Base-by-base conservation (phyloP, 164 flowering plant species). In the Buxus sempervirens region DNA sequence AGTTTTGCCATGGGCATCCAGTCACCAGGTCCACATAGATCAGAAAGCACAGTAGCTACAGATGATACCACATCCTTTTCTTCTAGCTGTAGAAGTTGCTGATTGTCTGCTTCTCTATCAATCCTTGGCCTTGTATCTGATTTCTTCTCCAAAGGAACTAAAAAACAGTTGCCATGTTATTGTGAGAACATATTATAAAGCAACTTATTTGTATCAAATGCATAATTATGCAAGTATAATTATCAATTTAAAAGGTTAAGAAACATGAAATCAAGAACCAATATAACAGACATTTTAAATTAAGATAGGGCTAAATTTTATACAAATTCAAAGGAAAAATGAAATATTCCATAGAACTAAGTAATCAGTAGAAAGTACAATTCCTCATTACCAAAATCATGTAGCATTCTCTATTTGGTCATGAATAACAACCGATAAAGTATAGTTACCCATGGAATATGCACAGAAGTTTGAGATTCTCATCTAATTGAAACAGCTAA, bases 1-100 rank as follows among this genome's bases (percentile, higher is more conserved):
- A 88, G 86, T 72, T 80, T 86, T 75, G 85, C 90, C 93, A 88
- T 82, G 4, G 93, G 82, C 89, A 88, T 88, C 90, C 90, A 88
- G 51, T 88, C 93, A 23, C 90, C 93, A 70, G 93, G 90, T 42
- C 93, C 90, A 75, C 93, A 86, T 27, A 85, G 73, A 84, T 88
- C 93, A 64, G 90, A 88, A 0, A 88, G 86, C 65, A 84, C 85
- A 54, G 85, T 85, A 49, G 89, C 90, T 13, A 88, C 93, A 69
- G 90, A 86, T 64, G 90, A 85, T 22, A 88, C 90, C 28, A 88
- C 89, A 77, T 85, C 87, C 76, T 86, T 88, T 73, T 88, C 93
- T 72, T 88, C 93, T 69, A 85, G 68, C 74, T 79, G 85, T 68
- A 83, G 72, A 49, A 84, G 89, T 75, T 88, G 93, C 58, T 84